A percentile compares a stretch with the other conserved stretches of the same genome.
phyloP scores from a whole-genome alignment of 139 green algal genomes.

The Monoraphidium neglectum region DNA sequence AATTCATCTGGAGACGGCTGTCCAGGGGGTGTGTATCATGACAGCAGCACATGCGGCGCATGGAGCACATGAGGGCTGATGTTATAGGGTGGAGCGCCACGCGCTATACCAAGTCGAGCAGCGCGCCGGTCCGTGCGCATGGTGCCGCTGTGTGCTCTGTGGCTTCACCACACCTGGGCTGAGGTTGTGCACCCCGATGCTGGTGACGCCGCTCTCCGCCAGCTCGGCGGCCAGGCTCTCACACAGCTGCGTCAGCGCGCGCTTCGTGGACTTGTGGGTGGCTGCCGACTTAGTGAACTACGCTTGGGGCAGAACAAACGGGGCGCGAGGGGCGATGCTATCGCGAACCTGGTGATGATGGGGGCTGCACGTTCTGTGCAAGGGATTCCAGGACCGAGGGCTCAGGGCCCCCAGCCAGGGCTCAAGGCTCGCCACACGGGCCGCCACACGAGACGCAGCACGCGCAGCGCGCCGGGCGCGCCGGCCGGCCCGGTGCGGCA shows the following conservation, averaged over 20 bases:
- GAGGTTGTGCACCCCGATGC: slow-evolving; percentile 69
- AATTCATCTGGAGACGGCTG: neutral
- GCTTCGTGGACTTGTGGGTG: slow-evolving; percentile 70
- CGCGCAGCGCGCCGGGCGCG: too few species aligned
- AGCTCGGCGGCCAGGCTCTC: slow-evolving; percentile 51
- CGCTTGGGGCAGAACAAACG: too few species aligned
- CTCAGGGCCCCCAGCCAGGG: too few species aligned
- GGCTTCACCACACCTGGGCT: slow-evolving; percentile 36
- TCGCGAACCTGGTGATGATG: too few species aligned
- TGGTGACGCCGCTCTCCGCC: neutral
- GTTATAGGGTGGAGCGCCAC: neutral
- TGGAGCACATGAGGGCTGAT: neutral
- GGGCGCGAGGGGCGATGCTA: too few species aligned
- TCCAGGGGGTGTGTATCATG: neutral
- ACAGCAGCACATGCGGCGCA: neutral
- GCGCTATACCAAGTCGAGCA: neutral
- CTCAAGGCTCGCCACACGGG: too few species aligned
- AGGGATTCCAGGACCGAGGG: too few species aligned
- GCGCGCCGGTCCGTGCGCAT: neutral
- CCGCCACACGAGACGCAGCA: too few species aligned
- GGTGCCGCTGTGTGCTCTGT: neutral
- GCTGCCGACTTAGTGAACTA: slow-evolving; percentile 37
- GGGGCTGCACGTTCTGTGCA: too few species aligned
- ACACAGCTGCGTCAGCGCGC: slow-evolving; percentile 58
- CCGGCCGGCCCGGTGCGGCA: too few species aligned